Evolutionary conservation across 179 eudicot genomes (phyloP).

Genomic region (Beta corolliflora): DNA sequence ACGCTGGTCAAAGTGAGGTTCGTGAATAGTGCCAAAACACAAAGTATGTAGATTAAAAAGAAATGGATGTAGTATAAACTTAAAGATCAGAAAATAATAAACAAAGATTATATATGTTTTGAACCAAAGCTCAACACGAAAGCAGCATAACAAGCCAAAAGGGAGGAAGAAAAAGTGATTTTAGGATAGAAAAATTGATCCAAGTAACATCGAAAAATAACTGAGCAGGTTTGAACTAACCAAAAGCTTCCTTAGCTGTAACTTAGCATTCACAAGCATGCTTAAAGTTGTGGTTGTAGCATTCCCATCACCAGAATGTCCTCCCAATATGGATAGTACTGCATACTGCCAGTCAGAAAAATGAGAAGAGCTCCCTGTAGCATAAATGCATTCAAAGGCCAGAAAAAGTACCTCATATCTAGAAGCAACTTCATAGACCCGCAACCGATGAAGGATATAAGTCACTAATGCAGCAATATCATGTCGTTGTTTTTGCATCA

Average conservation of each 20-base stretch:
- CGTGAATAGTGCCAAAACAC: no score
- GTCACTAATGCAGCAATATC: constrained; percentile 88
- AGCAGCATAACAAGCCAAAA: background rate
- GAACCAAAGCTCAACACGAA: background rate
- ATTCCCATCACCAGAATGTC: constrained; percentile 42
- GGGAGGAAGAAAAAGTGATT: background rate
- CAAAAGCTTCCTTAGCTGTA: constrained; percentile 79
- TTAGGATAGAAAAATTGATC: background rate
- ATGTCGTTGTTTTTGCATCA: constrained; percentile 80
- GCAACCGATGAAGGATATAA: constrained; percentile 84
- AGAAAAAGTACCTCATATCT: constrained; percentile 77
- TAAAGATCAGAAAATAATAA: background rate
- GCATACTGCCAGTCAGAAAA: constrained; percentile 54
- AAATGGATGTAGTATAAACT: no score
- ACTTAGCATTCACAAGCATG: constrained; percentile 58
- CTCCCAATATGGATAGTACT: constrained; percentile 65
- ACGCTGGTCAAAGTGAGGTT: no score
- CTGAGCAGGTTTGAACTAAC: constrained; percentile 47
- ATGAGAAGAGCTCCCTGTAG: constrained; percentile 20
- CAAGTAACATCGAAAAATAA: background rate
- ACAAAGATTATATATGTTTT: background rate
- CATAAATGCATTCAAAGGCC: constrained; percentile 16
- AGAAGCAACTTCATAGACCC: constrained; percentile 86
- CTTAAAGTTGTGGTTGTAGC: constrained; percentile 42
- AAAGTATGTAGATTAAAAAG: no score